These are phyloP conservation scores for Schoenoplectus triqueter DNA, from an alignment of 202 grass and related monocot genomes.

Conservation along the genomic window DNA sequence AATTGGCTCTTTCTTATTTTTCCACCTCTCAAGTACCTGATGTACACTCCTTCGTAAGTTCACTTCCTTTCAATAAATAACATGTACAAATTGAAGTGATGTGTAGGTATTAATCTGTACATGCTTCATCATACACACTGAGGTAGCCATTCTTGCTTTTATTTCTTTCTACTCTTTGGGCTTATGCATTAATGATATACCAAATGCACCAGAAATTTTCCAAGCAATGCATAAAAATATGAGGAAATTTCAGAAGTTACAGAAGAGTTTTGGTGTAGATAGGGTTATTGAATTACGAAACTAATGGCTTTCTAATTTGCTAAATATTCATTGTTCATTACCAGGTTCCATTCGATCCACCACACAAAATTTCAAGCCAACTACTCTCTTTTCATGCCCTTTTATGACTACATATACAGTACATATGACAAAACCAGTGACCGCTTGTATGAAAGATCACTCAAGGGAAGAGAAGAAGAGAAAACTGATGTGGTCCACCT, in stretches of 20 bases:
- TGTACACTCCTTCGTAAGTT: constrained; percentile 90
- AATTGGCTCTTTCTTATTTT: constrained; percentile 54
- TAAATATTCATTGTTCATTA: background rate
- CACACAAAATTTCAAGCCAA: constrained; percentile 87
- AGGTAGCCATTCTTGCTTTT: background rate
- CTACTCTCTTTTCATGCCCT: constrained; percentile 90
- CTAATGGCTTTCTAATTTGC: background rate
- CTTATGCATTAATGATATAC: background rate
- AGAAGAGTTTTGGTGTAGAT: background rate
- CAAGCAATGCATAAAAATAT: background rate
- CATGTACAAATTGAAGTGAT: background rate
- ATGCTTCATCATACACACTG: background rate
- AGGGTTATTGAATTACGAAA: background rate
- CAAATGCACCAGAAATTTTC: background rate
- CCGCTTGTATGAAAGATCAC: constrained; percentile 57
- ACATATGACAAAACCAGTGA: constrained; percentile 75
- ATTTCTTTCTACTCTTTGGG: no score
- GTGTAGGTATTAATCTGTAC: background rate
- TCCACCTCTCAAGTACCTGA: constrained; percentile 67
- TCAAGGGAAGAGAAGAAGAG: constrained; percentile 42
- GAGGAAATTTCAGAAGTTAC: background rate
- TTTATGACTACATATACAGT: constrained; percentile 79
- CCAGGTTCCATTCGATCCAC: constrained; percentile 86
- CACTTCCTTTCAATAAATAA: background rate
- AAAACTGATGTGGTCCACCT: constrained; percentile 74